Evolutionary conservation across 371 early-diverging fungal genomes (phyloP).

Genomic region (Saksenaea oblongispora): DNA sequence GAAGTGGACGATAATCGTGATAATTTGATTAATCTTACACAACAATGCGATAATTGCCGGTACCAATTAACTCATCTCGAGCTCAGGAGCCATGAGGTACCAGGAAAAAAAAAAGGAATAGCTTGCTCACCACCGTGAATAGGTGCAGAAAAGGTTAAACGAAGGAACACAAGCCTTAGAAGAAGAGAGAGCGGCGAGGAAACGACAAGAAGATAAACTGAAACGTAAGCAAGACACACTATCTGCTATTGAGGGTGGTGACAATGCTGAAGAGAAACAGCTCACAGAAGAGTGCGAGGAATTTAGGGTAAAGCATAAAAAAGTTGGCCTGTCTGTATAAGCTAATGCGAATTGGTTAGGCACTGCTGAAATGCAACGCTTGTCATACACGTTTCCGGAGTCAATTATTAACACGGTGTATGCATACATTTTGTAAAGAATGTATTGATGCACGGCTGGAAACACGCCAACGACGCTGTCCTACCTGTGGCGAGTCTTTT

Average conservation of each 20-base stretch:
- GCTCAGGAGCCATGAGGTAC: conserved; percentile 10
- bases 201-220: conserved; percentile 55
- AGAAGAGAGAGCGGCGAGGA: conserved; percentile 54
- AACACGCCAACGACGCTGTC: conserved; percentile 97
- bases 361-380: conserved; percentile 84
- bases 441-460: conserved; percentile 90
- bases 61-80: conserved; percentile 22
- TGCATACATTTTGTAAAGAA: conserved; percentile 97
- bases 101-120: conserved; percentile 19
- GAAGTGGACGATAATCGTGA: conserved; percentile 53
- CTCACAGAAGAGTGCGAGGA: conserved; percentile 42
- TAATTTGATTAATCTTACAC: conserved; percentile 40
- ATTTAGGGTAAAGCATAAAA: conserved; percentile 30
- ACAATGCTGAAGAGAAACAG: conserved; percentile 37
- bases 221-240: conserved; percentile 44
- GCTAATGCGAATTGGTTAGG: conserved; percentile 40
- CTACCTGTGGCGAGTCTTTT: conserved; percentile 95
- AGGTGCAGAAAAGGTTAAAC: conserved; percentile 56
- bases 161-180: conserved; percentile 61
- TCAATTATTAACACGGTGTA: conserved; percentile 81
- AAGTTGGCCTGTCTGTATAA: conserved; percentile 9
- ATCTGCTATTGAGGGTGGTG: conserved; percentile 23
- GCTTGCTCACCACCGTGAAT: not conserved
- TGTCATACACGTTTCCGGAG: conserved; percentile 87
- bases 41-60: conserved; percentile 34